Conservation (phyloP, 1,284 basidiomycete species). For the Puccinia hordei region DNA sequence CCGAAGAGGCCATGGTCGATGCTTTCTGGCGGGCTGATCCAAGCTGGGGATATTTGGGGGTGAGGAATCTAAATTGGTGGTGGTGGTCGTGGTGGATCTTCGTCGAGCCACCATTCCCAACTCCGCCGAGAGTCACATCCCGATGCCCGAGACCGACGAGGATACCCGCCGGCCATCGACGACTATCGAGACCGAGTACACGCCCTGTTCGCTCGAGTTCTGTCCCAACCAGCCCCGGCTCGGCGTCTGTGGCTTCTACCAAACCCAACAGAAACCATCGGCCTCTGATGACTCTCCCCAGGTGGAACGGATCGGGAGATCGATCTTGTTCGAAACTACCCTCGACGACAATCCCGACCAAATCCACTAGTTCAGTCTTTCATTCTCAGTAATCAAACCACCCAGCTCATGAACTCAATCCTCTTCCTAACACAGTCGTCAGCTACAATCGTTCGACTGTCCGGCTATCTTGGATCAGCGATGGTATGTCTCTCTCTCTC, state of each 20-base stretch:
- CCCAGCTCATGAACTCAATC: too few species aligned
- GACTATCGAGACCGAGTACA: slow-evolving; percentile 4
- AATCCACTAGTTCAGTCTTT: slow-evolving; percentile 10
- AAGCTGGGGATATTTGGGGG: too few species aligned
- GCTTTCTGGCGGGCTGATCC: too few species aligned
- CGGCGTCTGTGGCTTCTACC: slow-evolving; percentile 36
- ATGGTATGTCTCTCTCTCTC: slow-evolving; percentile 66
- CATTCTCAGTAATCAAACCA: too few species aligned
- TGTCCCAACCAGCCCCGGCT: slow-evolving; percentile 22
- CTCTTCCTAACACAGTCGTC: slow-evolving; percentile 60
- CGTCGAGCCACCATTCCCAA: too few species aligned
- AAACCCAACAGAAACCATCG: slow-evolving; percentile 19
- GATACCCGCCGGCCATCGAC: neutral
- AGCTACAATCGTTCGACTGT: slow-evolving; percentile 71
- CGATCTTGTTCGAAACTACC: slow-evolving; percentile 14
- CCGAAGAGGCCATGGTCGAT: too few species aligned
- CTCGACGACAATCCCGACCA: neutral
- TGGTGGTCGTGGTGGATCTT: too few species aligned
- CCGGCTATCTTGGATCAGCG: slow-evolving; percentile 89
- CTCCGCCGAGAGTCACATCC: too few species aligned
- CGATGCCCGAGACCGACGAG: too few species aligned
- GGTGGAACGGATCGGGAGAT: slow-evolving; percentile 17
- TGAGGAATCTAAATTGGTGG: too few species aligned
- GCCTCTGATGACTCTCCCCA: neutral
- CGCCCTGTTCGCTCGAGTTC: slow-evolving; percentile 42